Percentiles rank a stretch among this genome's conserved stretches.
Evolutionary conservation across 2,329 filamentous ascomycete species (phyloP).

Genomic region (Monosporascus sp.): DNA sequence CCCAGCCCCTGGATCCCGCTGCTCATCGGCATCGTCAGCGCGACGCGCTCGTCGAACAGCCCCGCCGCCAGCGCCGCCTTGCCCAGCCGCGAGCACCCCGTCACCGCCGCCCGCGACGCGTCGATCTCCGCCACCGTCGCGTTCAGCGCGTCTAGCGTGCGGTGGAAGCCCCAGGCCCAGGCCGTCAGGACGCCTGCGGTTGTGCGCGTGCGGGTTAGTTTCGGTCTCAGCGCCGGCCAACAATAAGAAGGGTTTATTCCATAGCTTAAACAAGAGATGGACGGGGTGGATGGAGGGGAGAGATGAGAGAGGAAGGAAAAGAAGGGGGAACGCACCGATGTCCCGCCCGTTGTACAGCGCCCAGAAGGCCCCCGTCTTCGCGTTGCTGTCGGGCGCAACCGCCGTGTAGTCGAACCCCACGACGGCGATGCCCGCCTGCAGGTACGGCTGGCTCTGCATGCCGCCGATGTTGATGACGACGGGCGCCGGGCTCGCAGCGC

Average conservation of each 20-base stretch:
- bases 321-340: constrained; percentile 31
- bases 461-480: constrained; percentile 46
- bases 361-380: constrained; percentile 45
- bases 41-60: constrained; percentile 45
- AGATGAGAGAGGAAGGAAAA: background rate
- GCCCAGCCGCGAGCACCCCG: constrained; percentile 49
- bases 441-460: constrained; percentile 41
- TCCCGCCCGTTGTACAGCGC: constrained; percentile 42
- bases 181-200: constrained; percentile 42
- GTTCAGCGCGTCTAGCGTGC: constrained; percentile 47
- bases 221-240: no score
- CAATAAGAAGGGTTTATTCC: no score
- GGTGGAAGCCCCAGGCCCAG: constrained; percentile 51
- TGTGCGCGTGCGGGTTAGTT: background rate
- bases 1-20: constrained; percentile 50
- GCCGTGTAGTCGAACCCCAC: constrained; percentile 43
- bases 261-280: background rate
- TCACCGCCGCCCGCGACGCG: constrained; percentile 37
- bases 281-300: background rate
- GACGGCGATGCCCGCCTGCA: constrained; percentile 41
- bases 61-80: constrained; percentile 49
- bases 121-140: constrained; percentile 41
- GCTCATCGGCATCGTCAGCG: constrained; percentile 50
- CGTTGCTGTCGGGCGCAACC: constrained; percentile 43
- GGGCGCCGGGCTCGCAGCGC: constrained; percentile 28